Conservation (phyloP, 192 early-diverging fungal species). For the Glomus cerebriforme region DNA sequence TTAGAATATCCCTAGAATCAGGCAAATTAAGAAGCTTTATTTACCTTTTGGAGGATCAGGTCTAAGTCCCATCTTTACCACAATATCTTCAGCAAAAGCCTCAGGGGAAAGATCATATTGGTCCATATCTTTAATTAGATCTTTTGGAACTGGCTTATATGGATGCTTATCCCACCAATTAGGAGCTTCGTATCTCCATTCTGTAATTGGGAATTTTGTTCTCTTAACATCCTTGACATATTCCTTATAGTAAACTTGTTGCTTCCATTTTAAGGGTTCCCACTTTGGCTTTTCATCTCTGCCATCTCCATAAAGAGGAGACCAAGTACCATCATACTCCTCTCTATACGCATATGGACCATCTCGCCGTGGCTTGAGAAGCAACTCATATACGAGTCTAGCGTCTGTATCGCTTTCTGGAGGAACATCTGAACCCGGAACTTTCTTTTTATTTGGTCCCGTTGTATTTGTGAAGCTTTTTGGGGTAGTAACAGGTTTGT, state of each 20-base stretch:
- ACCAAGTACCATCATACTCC: background rate
- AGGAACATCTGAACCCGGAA: background rate
- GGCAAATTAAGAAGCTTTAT: background rate
- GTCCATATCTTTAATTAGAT: background rate
- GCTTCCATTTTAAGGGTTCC: background rate
- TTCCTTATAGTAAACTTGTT: background rate
- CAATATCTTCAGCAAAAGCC: background rate
- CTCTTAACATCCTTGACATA: background rate
- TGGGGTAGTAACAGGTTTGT: background rate
- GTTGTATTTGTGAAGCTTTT: background rate
- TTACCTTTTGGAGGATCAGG: background rate
- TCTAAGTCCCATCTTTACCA: background rate
- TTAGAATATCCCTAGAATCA: too few species aligned
- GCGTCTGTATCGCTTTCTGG: background rate
- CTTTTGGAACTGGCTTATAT: background rate
- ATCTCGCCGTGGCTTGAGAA: background rate
- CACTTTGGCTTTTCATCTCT: background rate
- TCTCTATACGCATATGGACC: background rate
- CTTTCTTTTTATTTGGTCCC: background rate
- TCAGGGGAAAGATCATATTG: background rate
- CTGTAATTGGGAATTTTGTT: background rate
- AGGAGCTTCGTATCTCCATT: background rate
- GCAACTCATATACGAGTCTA: background rate
- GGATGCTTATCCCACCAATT: background rate
- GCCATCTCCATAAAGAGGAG: background rate